phyloP scores from a whole-genome alignment of 1,284 basidiomycete species.

The Rhizoctonia solani region DNA sequence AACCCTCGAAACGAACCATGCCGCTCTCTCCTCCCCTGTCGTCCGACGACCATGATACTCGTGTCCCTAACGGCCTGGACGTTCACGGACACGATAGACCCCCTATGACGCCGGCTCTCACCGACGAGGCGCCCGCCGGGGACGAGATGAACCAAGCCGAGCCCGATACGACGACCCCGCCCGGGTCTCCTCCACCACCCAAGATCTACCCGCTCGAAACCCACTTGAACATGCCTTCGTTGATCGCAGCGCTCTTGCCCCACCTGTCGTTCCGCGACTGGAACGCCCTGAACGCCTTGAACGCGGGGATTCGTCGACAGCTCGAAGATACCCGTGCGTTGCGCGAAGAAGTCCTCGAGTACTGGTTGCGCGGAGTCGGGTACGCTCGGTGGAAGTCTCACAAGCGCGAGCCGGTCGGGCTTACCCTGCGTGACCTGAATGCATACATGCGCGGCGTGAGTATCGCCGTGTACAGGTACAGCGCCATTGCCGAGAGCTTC shows the following conservation, averaged over 20 bases:
- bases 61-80: not conserved
- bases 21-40: slow-evolving; percentile 27
- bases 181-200: slow-evolving; percentile 37
- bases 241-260: slow-evolving; percentile 35
- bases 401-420: slow-evolving; percentile 60
- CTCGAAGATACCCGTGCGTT: slow-evolving; percentile 56
- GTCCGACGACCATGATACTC: slow-evolving; percentile 12
- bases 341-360: slow-evolving; percentile 65
- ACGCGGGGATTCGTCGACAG: slow-evolving; percentile 35
- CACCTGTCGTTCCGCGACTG: slow-evolving; percentile 37
- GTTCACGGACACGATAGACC: not conserved
- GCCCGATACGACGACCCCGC: slow-evolving; percentile 40
- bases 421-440: slow-evolving; percentile 71
- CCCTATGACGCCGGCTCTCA: slow-evolving; percentile 28
- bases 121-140: slow-evolving; percentile 39
- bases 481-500: slow-evolving; percentile 59
- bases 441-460: slow-evolving; percentile 77
- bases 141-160: slow-evolving; percentile 43
- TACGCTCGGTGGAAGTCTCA: slow-evolving; percentile 65
- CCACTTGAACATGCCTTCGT: slow-evolving; percentile 33
- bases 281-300: slow-evolving; percentile 35
- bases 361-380: slow-evolving; percentile 64
- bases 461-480: slow-evolving; percentile 70
- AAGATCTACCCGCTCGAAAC: slow-evolving; percentile 36
- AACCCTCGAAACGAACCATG: slow-evolving; percentile 11